Evolutionary conservation across 257 asterid genomes (phyloP).

Genomic region (Solanum chilense): DNA sequence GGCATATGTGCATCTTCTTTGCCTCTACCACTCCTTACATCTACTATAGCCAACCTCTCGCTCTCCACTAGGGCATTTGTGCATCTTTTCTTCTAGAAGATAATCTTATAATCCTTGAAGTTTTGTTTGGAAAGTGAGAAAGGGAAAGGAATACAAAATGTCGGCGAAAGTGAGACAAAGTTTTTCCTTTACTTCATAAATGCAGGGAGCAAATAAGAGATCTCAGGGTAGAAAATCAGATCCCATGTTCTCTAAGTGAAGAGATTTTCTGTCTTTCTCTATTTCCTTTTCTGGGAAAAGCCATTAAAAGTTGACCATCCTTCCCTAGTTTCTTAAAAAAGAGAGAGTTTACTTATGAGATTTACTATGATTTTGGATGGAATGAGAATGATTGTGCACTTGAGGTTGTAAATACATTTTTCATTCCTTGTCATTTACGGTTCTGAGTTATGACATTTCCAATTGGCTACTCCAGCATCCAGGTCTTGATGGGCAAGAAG

Average conservation of each 20-base stretch:
- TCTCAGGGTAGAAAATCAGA: no score
- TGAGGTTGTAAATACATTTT: background rate
- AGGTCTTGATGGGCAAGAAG: constrained; percentile 39
- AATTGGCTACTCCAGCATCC: constrained; percentile 28
- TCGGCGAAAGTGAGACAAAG: no score
- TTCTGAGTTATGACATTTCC: background rate
- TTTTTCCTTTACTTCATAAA: no score
- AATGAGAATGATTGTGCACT: background rate
- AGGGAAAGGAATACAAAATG: no score
- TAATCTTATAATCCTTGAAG: no score
- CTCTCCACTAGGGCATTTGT: no score
- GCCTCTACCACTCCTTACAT: no score
- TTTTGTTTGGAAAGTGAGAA: no score
- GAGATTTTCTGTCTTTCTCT: background rate
- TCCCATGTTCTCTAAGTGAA: background rate
- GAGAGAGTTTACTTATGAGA: background rate
- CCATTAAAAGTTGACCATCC: background rate
- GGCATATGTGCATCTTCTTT: no score
- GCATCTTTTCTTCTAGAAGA: no score
- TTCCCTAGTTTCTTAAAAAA: background rate
- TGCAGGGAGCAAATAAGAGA: no score
- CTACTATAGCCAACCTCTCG: no score
- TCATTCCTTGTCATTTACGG: background rate
- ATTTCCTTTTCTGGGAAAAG: background rate
- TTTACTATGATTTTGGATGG: background rate